A percentile compares a stretch with the other conserved stretches of the same genome.
These are phyloP conservation scores for Saccharomyces pastorianus DNA, from an alignment of 1,139 yeast species.

Conservation along the genomic window DNA sequence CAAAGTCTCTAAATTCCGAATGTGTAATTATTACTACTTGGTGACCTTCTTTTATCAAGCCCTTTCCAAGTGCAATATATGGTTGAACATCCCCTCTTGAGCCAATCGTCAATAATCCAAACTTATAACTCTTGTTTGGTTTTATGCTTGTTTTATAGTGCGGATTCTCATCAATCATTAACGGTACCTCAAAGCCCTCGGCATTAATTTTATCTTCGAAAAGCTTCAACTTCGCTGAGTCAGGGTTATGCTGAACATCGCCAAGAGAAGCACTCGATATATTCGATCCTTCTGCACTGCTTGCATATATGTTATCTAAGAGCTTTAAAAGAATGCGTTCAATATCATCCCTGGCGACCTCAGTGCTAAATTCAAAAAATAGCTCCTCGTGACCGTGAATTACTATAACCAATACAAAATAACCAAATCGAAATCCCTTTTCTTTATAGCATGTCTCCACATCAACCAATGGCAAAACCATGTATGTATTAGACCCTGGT, in stretches of 20 bases:
- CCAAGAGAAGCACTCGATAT: conserved; percentile 13
- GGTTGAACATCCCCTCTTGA: conserved; percentile 97
- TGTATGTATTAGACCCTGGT: conserved; percentile 70
- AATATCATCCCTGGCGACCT: conserved; percentile 68
- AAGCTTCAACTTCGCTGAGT: conserved; percentile 48
- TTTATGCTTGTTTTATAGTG: conserved; percentile 44
- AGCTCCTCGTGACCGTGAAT: conserved; percentile 71
- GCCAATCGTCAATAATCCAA: conserved; percentile 80
- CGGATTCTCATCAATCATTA: conserved; percentile 59
- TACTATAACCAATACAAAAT: conserved; percentile 59
- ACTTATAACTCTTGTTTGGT: conserved; percentile 47
- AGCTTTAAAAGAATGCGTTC: conserved; percentile 45
- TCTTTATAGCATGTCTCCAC: conserved; percentile 61
- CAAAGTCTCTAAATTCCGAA: conserved; percentile 69
- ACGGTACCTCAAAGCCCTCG: conserved; percentile 57
- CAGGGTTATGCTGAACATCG: conserved; percentile 38
- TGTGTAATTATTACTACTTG: conserved; percentile 80
- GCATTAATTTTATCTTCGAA: conserved; percentile 57
- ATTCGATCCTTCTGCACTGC: not conserved
- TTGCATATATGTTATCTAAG: conserved; percentile 36
- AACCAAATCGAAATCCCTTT: conserved; percentile 56
- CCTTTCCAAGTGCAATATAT: conserved; percentile 80
- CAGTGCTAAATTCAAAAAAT: conserved; percentile 62
- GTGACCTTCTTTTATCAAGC: conserved; percentile 73
- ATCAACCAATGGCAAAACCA: conserved; percentile 75